Percentiles rank a stretch among this genome's conserved stretches.
phyloP scores from a whole-genome alignment of 805 yeast genomes.

The Candida adriatica region DNA sequence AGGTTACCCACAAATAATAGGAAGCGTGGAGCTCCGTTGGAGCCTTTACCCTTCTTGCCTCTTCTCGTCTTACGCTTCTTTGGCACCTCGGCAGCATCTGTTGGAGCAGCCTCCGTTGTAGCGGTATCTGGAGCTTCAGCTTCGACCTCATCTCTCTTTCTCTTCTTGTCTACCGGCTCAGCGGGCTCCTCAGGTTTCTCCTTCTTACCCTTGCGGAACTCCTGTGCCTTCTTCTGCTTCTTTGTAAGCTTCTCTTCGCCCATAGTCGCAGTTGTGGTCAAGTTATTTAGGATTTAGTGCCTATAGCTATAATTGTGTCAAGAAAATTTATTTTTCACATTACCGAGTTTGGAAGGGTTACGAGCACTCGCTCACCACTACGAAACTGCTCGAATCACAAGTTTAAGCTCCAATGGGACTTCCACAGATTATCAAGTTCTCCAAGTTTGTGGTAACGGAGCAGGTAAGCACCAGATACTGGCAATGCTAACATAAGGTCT shows the following conservation, averaged over 20 bases:
- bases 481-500: constrained; percentile 6
- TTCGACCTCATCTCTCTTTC: constrained; percentile 19
- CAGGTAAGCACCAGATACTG: no score
- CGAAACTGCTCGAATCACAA: no score
- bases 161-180: constrained; percentile 22
- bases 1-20: constrained; percentile 87
- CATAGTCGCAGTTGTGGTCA: constrained; percentile 6
- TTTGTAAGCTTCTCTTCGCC: constrained; percentile 45
- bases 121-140: constrained; percentile 19
- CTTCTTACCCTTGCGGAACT: constrained; percentile 37
- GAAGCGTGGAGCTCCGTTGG: constrained; percentile 50
- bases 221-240: constrained; percentile 58
- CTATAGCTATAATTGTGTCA: no score
- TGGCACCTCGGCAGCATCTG: no score
- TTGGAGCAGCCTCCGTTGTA: constrained; percentile 24
- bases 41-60: constrained; percentile 66
- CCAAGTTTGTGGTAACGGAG: constrained; percentile 45
- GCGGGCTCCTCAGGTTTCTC: constrained; percentile 20
- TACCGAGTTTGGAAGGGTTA: no score
- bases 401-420: no score
- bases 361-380: no score
- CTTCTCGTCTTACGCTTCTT: constrained; percentile 73
- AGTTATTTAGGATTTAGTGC: no score
- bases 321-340: no score
- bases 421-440: constrained; percentile 33